Conservation (phyloP, 345 rosid genomes). For the Pistacia vera region DNA sequence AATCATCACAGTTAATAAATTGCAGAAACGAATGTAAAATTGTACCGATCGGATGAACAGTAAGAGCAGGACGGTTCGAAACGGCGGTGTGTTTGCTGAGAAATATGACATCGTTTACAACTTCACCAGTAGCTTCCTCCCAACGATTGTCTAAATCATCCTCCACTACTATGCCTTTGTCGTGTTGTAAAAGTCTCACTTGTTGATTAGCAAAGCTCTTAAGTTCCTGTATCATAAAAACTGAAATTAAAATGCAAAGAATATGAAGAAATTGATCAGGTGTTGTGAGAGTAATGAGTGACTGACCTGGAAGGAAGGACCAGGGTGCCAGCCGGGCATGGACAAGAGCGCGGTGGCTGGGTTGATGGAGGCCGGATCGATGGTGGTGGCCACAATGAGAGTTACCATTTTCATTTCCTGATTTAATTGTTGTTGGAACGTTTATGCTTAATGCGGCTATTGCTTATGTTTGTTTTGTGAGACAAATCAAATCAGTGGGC, state of each 20-base stretch:
- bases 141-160: slow-evolving; percentile 84
- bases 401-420: slow-evolving; percentile 57
- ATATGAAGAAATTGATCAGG: neutral
- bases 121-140: slow-evolving; percentile 83
- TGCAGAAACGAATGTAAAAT: too few species aligned
- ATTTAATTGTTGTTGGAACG: neutral
- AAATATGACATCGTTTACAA: slow-evolving; percentile 79
- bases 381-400: slow-evolving; percentile 73
- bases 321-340: slow-evolving; percentile 68
- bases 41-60: slow-evolving; percentile 86
- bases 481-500: neutral
- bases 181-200: slow-evolving; percentile 71
- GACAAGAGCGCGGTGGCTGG: slow-evolving; percentile 76
- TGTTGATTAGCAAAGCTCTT: slow-evolving; percentile 54
- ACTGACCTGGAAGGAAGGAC: slow-evolving; percentile 53
- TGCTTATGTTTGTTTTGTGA: neutral
- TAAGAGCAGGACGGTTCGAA: slow-evolving; percentile 87
- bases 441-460: too few species aligned
- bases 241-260: neutral
- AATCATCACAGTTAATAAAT: neutral
- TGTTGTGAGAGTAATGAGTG: neutral
- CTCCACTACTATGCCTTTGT: slow-evolving; percentile 62
- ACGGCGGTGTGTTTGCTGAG: slow-evolving; percentile 93
- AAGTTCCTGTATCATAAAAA: slow-evolving; percentile 41
- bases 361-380: slow-evolving; percentile 88